These are phyloP conservation scores for Lindgomyces ingoldianus DNA, from an alignment of 495 filamentous ascomycete genomes.

Conservation along the genomic window DNA sequence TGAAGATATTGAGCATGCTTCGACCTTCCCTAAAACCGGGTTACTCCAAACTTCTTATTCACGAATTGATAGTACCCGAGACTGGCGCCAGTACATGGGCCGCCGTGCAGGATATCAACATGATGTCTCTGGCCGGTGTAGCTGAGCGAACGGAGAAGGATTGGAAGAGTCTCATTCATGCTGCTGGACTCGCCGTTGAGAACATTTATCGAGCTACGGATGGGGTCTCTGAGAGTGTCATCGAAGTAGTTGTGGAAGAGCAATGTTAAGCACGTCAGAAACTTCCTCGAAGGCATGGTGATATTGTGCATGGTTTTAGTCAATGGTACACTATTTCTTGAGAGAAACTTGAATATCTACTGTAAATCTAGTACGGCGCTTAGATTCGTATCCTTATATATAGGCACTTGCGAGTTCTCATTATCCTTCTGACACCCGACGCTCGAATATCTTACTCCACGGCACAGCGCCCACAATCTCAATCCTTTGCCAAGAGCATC, in stretches of 20 bases:
- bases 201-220: constrained; percentile 3
- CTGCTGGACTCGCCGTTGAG: constrained; percentile 6
- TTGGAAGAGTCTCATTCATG: constrained; percentile 36
- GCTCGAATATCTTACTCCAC: constrained; percentile 2
- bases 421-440: background rate
- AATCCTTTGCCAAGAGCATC: constrained; percentile 1
- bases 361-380: constrained; percentile 5
- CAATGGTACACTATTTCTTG: constrained; percentile 3
- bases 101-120: too few relatives aligned
- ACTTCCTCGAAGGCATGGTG: background rate
- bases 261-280: background rate
- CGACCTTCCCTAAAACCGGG: too few relatives aligned
- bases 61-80: too few relatives aligned
- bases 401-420: constrained; percentile 5
- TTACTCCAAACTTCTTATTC: too few relatives aligned
- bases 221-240: constrained; percentile 6
- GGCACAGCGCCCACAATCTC: background rate
- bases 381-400: constrained; percentile 5
- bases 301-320: constrained; percentile 5
- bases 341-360: background rate
- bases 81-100: too few relatives aligned
- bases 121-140: too few relatives aligned
- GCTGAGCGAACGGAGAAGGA: too few relatives aligned
- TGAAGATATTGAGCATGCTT: too few relatives aligned
- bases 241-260: constrained; percentile 1